Percentiles rank a stretch among this genome's conserved stretches.
These are phyloP conservation scores for Polygonum maritimum DNA, from an alignment of 148 eudicot species.

Conservation along the genomic window DNA sequence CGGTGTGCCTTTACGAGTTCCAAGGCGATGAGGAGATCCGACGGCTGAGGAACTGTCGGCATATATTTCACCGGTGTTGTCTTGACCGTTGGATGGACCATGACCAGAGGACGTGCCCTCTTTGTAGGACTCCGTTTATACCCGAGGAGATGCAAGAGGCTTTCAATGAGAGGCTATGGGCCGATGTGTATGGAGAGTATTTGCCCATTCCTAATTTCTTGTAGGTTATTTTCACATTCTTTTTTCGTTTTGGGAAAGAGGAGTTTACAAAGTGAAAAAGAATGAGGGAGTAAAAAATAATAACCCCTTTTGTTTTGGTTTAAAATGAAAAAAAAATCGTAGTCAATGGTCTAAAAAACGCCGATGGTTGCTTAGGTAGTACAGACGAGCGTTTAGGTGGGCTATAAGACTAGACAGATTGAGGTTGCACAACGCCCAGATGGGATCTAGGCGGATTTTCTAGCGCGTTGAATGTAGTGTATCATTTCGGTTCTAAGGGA, in stretches of 20 bases:
- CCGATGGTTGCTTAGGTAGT: no score
- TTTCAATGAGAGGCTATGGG: conserved; percentile 67
- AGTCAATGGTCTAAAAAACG: no score
- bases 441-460: no score
- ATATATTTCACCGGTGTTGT: conserved; percentile 42
- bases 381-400: no score
- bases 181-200: conserved; percentile 26
- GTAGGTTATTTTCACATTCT: conserved; percentile 41
- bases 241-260: conserved; percentile 23
- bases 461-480: no score
- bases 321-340: neutral
- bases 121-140: conserved; percentile 40
- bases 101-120: conserved; percentile 51
- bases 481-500: neutral
- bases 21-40: conserved; percentile 43
- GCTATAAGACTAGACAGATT: no score
- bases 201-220: conserved; percentile 31
- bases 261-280: neutral
- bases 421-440: no score
- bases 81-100: conserved; percentile 45
- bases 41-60: conserved; percentile 40
- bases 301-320: neutral
- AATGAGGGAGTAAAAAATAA: neutral
- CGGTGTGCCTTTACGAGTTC: conserved; percentile 44
- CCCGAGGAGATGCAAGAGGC: conserved; percentile 48